A percentile compares a stretch with the other conserved stretches of the same genome.
Evolutionary conservation across 2,329 filamentous ascomycete genomes (phyloP).

Genomic region (Penicillium palitans): DNA sequence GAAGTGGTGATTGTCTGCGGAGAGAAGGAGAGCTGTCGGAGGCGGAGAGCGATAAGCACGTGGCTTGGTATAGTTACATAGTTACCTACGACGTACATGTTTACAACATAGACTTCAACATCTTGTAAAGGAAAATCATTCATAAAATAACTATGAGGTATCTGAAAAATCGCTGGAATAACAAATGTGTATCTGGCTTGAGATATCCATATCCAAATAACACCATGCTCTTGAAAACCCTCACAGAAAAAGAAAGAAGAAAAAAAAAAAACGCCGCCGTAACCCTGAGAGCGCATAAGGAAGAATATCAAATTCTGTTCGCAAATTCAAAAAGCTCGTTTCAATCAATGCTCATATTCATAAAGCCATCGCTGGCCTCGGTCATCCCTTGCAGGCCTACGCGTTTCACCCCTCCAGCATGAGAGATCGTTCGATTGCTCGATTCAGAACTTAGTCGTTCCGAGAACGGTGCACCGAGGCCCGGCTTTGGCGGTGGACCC

Average conservation of each 20-base stretch:
- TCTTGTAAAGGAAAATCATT: not conserved
- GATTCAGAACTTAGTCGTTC: slow-evolving; percentile 53
- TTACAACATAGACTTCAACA: not conserved
- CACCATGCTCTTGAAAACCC: not conserved
- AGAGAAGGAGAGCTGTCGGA: slow-evolving; percentile 20
- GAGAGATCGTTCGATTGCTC: slow-evolving; percentile 53
- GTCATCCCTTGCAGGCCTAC: slow-evolving; percentile 90
- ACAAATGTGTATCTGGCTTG: slow-evolving; percentile 11
- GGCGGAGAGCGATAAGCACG: slow-evolving; percentile 25
- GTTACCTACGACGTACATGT: no score
- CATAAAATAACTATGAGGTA: slow-evolving; percentile 7
- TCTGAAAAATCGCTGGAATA: slow-evolving; percentile 15
- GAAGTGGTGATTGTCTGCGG: slow-evolving; percentile 7
- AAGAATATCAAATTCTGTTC: not conserved
- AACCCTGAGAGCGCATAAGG: not conserved
- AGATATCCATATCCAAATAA: slow-evolving; percentile 1
- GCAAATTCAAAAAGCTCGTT: not conserved
- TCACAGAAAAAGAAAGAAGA: not conserved
- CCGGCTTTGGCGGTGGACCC: slow-evolving; percentile 68
- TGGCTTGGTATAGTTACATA: slow-evolving; percentile 6
- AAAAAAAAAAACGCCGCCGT: not conserved
- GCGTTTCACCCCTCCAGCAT: slow-evolving; percentile 50
- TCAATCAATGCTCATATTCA: slow-evolving; percentile 95
- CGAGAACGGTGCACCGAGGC: slow-evolving; percentile 51
- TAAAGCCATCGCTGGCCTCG: slow-evolving; percentile 90